Evolutionary conservation across 1,139 yeast genomes (phyloP), one percentile per base, ranked within the genome.

Genomic region (Kodamaea alishanica): DNA sequence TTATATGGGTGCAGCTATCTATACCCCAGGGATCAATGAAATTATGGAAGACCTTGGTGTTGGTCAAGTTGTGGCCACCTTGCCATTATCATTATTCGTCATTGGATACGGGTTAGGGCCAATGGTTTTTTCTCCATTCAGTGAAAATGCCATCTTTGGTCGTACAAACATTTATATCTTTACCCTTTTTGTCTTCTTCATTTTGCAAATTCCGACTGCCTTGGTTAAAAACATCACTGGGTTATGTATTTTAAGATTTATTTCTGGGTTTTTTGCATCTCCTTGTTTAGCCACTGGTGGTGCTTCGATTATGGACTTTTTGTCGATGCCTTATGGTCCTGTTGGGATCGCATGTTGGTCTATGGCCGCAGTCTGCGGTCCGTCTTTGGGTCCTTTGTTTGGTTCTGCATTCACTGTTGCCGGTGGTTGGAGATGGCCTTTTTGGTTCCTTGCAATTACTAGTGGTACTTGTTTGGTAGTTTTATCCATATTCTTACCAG

Each of bases 1-100:
- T 4, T 80, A 80, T 49, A 74, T 78, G 70, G 83, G 79, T 3
- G 69, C 84, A 1, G 78, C 84, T 1, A 72, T 79, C 23, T 78
- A 74, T 47, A 73, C 84, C 1, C 84, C 86, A 0, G 82, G 81
- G n/a, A 44, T 63, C 23, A 55, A 55, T 5, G 49, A 57, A 24
- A 53, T 67, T 23, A 55, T 49, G 56, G 55, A 35, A 24, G 52
- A 60, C 49, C 69, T 55, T 30, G 41, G 60, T 5, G 47, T 73
- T 6, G 35, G 47, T 26, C 47, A 50, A 30, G 50, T 53, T 3
- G 48, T 54, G 30, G 68, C 69, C 40, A 47, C 60, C 31, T 48
- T 62, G 49, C 61, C 76, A 46, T 52, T 67, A 43, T 45, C 69
- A 2, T 41, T 65, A 37, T 67, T 65, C 44, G 70, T 66, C 9